Evolutionary conservation across 1,139 yeast species (phyloP).

Genomic region (Yamadazyma diospyri): DNA sequence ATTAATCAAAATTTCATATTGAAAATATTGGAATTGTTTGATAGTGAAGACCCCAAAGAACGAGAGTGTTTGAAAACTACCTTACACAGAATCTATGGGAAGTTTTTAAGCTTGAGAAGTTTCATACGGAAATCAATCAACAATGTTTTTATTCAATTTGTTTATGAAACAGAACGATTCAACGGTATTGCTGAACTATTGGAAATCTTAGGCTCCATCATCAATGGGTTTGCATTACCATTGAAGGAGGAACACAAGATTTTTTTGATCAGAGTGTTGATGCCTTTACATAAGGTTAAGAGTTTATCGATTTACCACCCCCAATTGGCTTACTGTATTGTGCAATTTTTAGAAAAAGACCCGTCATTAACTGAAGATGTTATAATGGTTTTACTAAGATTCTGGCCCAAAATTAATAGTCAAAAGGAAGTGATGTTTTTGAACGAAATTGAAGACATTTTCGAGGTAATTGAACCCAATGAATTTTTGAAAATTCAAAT

Average conservation of each 20-base stretch:
- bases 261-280: slow-evolving; percentile 79
- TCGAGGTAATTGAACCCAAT: slow-evolving; percentile 91
- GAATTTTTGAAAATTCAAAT: slow-evolving; percentile 91
- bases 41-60: slow-evolving; percentile 95
- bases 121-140: slow-evolving; percentile 89
- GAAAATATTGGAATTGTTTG: slow-evolving; percentile 80
- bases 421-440: slow-evolving; percentile 95
- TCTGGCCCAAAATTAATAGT: slow-evolving; percentile 96
- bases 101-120: slow-evolving; percentile 84
- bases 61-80: slow-evolving; percentile 94
- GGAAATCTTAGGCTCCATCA: slow-evolving; percentile 93
- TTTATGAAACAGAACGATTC: slow-evolving; percentile 92
- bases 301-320: slow-evolving; percentile 89
- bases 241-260: slow-evolving; percentile 95
- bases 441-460: slow-evolving; percentile 93
- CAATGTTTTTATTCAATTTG: slow-evolving; percentile 88
- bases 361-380: slow-evolving; percentile 91
- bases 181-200: slow-evolving; percentile 94
- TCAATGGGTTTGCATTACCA: slow-evolving; percentile 97
- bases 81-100: slow-evolving; percentile 92
- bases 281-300: slow-evolving; percentile 92
- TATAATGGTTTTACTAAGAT: slow-evolving; percentile 84
- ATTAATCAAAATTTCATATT: slow-evolving; percentile 89
- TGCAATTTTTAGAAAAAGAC: slow-evolving; percentile 93
- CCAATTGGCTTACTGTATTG: slow-evolving; percentile 94